Evolutionary conservation across 768 basidiomycete species (phyloP).

Genomic region (Mycena haematopus): DNA sequence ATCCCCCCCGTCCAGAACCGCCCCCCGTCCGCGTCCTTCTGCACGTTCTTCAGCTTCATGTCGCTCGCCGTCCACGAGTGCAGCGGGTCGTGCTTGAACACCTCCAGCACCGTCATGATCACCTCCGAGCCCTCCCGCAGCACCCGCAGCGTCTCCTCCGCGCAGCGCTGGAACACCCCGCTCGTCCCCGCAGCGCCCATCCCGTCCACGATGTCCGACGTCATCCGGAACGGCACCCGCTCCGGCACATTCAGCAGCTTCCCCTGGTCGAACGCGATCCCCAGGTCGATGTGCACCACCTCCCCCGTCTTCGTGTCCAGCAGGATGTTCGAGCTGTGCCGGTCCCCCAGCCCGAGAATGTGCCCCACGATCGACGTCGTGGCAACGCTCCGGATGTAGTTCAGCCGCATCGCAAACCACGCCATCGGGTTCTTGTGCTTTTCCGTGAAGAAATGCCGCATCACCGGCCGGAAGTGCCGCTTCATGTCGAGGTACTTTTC

Average conservation of each 20-base stretch:
- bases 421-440: constrained; percentile 85
- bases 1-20: constrained; percentile 34
- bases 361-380: constrained; percentile 95
- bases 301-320: constrained; percentile 85
- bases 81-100: constrained; percentile 96
- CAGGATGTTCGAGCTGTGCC: constrained; percentile 92
- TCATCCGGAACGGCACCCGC: constrained; percentile 93
- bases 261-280: constrained; percentile 98
- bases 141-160: constrained; percentile 93
- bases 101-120: constrained; percentile 94
- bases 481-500: constrained; percentile 44
- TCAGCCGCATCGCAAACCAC: constrained; percentile 91
- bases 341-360: constrained; percentile 89
- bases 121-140: constrained; percentile 84
- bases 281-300: constrained; percentile 94
- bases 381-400: constrained; percentile 91
- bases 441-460: constrained; percentile 95
- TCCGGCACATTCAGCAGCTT: constrained; percentile 82
- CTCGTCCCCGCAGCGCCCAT: constrained; percentile 89
- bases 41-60: constrained; percentile 71
- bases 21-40: constrained; percentile 47
- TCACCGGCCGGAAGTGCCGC: constrained; percentile 74
- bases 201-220: constrained; percentile 93
- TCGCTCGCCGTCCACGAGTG: constrained; percentile 91
- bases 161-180: constrained; percentile 94